A percentile compares a stretch with the other conserved stretches of the same genome.
phyloP scores from a whole-genome alignment of 371 early-diverging fungal genomes.

The Apophysomyces variabilis region DNA sequence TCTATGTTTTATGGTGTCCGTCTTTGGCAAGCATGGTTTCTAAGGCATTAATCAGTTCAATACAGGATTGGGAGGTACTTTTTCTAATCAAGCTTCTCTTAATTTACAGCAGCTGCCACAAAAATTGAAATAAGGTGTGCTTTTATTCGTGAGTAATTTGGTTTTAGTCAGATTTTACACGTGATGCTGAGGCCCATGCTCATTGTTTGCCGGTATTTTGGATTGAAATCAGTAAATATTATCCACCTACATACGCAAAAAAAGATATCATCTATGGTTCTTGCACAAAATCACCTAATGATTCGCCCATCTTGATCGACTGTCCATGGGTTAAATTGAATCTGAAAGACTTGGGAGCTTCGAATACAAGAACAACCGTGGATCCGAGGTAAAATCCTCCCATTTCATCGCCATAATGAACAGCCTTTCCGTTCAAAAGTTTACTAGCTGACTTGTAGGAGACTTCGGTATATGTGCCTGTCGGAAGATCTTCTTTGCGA shows the following conservation, averaged over 20 bases:
- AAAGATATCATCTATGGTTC: conserved; percentile 8
- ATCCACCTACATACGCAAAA: background rate
- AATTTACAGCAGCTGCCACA: no score
- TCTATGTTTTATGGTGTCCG: no score
- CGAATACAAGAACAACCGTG: conserved; percentile 96
- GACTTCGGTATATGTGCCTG: conserved; percentile 80
- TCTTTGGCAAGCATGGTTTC: no score
- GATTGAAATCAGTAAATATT: no score
- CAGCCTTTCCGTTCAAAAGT: conserved; percentile 67
- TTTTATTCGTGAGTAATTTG: no score
- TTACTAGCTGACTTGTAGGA: conserved; percentile 70
- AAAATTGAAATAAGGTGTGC: no score
- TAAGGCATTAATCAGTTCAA: no score
- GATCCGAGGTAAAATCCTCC: conserved; percentile 96
- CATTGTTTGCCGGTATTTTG: no score
- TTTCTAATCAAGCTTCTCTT: no score
- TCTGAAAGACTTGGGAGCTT: conserved; percentile 85
- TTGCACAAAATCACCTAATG: conserved; percentile 63
- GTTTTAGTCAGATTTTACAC: no score
- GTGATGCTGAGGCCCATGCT: no score
- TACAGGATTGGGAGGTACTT: no score
- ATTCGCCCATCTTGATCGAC: conserved; percentile 83
- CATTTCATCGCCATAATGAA: conserved; percentile 85
- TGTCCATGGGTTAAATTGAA: conserved; percentile 78
- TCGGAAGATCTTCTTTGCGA: conserved; percentile 60